phyloP scores from a whole-genome alignment of 2,329 filamentous ascomycete genomes.

The Aspergillus sp. region DNA sequence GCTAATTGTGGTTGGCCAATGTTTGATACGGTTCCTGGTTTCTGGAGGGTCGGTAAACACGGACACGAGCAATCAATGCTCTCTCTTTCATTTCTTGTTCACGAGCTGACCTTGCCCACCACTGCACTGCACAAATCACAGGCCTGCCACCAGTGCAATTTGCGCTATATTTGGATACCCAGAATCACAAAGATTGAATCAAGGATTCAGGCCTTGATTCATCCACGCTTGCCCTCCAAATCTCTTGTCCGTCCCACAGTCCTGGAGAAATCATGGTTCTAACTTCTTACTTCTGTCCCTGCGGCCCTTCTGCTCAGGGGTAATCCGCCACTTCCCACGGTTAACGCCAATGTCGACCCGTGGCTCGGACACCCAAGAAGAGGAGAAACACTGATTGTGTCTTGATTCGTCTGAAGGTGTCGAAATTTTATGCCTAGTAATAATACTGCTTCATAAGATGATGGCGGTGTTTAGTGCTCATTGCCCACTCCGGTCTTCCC shows the following conservation, averaged over 20 bases:
- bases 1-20: not conserved
- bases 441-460: not conserved
- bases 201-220: not conserved
- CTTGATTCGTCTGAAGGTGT: not conserved
- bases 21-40: constrained; percentile 25
- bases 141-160: not conserved
- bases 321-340: not conserved
- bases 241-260: not conserved
- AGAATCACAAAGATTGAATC: not conserved
- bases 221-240: not conserved
- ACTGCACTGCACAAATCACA: not conserved
- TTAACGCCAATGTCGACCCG: not conserved
- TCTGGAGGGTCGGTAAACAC: constrained; percentile 14
- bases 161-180: constrained; percentile 5
- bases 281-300: not conserved
- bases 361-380: constrained; percentile 4
- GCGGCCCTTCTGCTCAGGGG: not conserved
- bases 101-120: no score
- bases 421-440: not conserved
- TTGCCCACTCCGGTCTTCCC: not conserved
- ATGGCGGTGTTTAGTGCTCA: not conserved
- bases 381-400: not conserved
- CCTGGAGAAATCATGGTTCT: constrained; percentile 9
- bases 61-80: not conserved
- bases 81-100: no score